phyloP scores from a whole-genome alignment of 306 rosid genomes.

The Arachis stenosperma region DNA sequence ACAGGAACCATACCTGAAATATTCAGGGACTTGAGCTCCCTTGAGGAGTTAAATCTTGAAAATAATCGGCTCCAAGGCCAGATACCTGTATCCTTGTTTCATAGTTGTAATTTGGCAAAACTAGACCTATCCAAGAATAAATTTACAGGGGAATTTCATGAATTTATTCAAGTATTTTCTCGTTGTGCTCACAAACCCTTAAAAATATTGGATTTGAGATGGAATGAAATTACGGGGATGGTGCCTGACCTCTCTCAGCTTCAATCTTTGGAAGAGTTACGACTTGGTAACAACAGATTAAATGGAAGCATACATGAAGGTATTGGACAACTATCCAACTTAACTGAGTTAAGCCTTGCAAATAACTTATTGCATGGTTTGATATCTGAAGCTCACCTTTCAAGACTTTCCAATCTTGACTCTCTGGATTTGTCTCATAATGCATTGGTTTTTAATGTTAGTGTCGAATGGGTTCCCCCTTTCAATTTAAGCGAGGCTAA shows the following conservation, averaged over 20 bases:
- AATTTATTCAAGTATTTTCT: no score
- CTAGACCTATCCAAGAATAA: background rate
- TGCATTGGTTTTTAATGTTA: background rate
- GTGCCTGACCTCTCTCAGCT: background rate
- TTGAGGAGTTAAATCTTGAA: background rate
- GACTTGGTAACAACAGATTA: background rate
- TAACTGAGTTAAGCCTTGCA: no score
- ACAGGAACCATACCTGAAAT: constrained; percentile 13
- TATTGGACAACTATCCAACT: no score
- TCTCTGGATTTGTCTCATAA: background rate
- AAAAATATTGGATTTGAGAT: no score
- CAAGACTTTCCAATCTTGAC: background rate
- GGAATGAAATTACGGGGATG: background rate
- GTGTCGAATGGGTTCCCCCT: background rate
- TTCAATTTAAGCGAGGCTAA: no score
- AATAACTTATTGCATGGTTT: background rate
- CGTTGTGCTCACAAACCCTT: no score
- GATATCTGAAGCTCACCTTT: background rate
- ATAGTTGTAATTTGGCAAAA: background rate
- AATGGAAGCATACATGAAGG: background rate
- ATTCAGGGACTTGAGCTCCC: background rate
- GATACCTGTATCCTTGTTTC: background rate
- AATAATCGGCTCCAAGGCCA: constrained; percentile 6
- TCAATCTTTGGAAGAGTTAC: background rate
- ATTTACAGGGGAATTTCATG: no score